phyloP scores from a whole-genome alignment of 2,329 filamentous ascomycete species.

The Fusarium ramigenum region DNA sequence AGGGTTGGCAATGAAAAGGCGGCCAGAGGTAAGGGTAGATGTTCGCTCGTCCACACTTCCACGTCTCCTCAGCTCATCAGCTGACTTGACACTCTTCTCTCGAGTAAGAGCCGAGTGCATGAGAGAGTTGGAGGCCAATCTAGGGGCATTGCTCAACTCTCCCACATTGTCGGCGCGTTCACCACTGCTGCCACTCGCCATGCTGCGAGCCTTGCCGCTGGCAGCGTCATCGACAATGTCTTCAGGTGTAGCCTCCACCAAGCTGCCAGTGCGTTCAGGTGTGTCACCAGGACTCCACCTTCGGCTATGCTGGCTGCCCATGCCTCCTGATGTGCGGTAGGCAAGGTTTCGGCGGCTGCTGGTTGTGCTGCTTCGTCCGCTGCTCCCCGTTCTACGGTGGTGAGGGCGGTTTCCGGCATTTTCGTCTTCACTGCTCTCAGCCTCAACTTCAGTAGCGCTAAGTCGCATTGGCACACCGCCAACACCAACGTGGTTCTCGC shows the following conservation, averaged over 20 bases:
- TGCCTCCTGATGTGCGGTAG: conserved; percentile 62
- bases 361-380: conserved; percentile 74
- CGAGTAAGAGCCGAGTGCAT: conserved; percentile 66
- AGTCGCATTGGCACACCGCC: conserved; percentile 89
- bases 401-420: conserved; percentile 63
- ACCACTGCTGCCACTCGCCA: conserved; percentile 64
- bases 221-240: conserved; percentile 52
- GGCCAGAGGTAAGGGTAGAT: conserved; percentile 75
- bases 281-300: conserved; percentile 65
- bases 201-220: conserved; percentile 61
- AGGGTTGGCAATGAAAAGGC: conserved; percentile 87
- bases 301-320: conserved; percentile 52
- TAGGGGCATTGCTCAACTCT: conserved; percentile 60
- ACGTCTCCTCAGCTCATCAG: conserved; percentile 77
- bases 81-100: conserved; percentile 72
- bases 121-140: conserved; percentile 67
- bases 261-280: conserved; percentile 63
- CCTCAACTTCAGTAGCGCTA: conserved; percentile 94
- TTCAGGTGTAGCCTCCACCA: conserved; percentile 56
- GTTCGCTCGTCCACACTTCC: conserved; percentile 87
- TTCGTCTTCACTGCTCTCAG: conserved; percentile 83
- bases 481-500: conserved; percentile 76
- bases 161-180: conserved; percentile 70
- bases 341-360: conserved; percentile 60
- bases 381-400: conserved; percentile 78